Evolutionary conservation across 805 yeast genomes (phyloP).

Genomic region (Lipomyces mesembrius): DNA sequence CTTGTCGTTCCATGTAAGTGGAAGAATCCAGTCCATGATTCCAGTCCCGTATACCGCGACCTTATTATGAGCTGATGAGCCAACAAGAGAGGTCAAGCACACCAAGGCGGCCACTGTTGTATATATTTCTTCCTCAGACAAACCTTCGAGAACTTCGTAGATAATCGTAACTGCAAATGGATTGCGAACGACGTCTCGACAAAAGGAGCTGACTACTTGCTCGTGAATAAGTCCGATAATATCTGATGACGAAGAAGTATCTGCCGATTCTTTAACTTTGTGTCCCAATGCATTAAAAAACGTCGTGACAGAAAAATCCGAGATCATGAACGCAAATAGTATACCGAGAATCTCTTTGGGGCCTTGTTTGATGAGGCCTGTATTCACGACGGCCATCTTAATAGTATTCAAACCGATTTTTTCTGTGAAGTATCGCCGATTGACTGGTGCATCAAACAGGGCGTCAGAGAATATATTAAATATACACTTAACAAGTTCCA

Average conservation of each 20-base stretch:
- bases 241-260: slow-evolving; percentile 4
- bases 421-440: slow-evolving; percentile 31
- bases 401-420: slow-evolving; percentile 19
- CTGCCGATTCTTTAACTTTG: slow-evolving; percentile 19
- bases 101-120: slow-evolving; percentile 28
- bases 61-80: slow-evolving; percentile 21
- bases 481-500: slow-evolving; percentile 36
- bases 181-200: slow-evolving; percentile 27
- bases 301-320: slow-evolving; percentile 37
- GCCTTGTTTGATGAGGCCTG: slow-evolving; percentile 20
- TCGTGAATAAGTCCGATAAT: slow-evolving; percentile 15
- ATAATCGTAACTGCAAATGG: slow-evolving; percentile 23
- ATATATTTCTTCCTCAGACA: slow-evolving; percentile 16
- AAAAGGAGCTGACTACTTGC: slow-evolving; percentile 20
- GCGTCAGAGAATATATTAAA: slow-evolving; percentile 37
- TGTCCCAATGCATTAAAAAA: slow-evolving; percentile 33
- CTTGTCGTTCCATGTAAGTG: slow-evolving; percentile 19
- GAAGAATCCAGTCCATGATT: slow-evolving; percentile 20
- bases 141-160: slow-evolving; percentile 5
- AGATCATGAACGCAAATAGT: slow-evolving; percentile 32
- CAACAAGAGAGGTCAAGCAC: slow-evolving; percentile 18
- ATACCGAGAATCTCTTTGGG: slow-evolving; percentile 35
- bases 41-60: slow-evolving; percentile 28
- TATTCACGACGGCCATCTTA: slow-evolving; percentile 9
- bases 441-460: slow-evolving; percentile 18